A percentile compares a stretch with the other conserved stretches of the same genome.
phyloP scores from a whole-genome alignment of 805 yeast species.

The Kodamaea laetipori region DNA sequence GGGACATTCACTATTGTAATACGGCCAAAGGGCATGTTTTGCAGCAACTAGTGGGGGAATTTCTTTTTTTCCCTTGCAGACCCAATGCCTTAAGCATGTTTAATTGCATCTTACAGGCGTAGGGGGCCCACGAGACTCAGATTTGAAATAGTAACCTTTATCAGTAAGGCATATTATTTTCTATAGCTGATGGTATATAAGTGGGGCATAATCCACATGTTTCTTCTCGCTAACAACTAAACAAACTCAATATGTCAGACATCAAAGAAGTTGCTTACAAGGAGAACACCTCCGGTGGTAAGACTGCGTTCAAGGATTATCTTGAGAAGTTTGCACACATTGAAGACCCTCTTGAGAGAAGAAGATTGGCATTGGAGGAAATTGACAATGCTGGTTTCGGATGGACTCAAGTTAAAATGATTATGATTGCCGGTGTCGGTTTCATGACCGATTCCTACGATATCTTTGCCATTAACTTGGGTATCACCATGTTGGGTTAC shows the following conservation, averaged over 20 bases:
- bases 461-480: constrained; percentile 86
- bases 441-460: constrained; percentile 92
- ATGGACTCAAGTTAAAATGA: constrained; percentile 82
- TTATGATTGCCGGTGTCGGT: constrained; percentile 88
- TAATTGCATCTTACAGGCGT: constrained; percentile 9
- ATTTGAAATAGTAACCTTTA: not conserved
- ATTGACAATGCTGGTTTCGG: constrained; percentile 79
- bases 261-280: constrained; percentile 23
- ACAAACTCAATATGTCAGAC: constrained; percentile 24
- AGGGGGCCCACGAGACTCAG: constrained; percentile 15
- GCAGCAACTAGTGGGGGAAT: constrained; percentile 1
- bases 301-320: constrained; percentile 83
- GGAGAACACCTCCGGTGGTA: constrained; percentile 58
- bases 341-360: constrained; percentile 83
- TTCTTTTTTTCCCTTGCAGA: constrained; percentile 8
- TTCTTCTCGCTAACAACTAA: not conserved
- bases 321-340: constrained; percentile 78
- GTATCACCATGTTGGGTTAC: constrained; percentile 73
- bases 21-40: not conserved
- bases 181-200: not conserved
- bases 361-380: constrained; percentile 81
- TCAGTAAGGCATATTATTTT: not conserved
- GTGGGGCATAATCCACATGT: not conserved
- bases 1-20: no score
- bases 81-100: constrained; percentile 3